Conservation (phyloP, 768 basidiomycete genomes). For the Lactifluus subvellereus region DNA sequence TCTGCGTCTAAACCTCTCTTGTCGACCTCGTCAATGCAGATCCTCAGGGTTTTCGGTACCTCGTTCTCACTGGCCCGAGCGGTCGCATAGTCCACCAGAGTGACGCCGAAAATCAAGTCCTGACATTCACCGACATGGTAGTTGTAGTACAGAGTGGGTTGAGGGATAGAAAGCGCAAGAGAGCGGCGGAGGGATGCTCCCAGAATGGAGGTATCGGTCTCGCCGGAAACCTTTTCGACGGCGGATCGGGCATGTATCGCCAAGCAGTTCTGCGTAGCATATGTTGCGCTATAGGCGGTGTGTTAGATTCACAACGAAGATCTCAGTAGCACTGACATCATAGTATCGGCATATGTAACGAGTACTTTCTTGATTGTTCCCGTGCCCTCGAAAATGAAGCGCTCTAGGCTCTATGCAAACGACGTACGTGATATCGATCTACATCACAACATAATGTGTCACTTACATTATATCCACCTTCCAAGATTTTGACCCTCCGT, state of each 20-base stretch:
- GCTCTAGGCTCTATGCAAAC: conserved; percentile 62
- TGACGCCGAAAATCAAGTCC: conserved; percentile 87
- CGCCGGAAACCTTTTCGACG: conserved; percentile 62
- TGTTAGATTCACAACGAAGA: conserved; percentile 1
- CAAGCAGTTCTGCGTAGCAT: conserved; percentile 67
- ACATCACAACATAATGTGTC: not conserved
- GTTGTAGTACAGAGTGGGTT: conserved; percentile 69
- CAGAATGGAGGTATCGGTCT: conserved; percentile 59
- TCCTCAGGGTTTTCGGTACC: conserved; percentile 71
- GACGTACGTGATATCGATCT: not conserved
- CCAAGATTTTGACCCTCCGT: conserved; percentile 72
- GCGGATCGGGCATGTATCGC: conserved; percentile 56
- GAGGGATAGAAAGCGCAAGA: conserved; percentile 59
- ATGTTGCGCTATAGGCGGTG: conserved; percentile 57
- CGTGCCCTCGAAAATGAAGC: conserved; percentile 70
- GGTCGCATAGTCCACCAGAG: conserved; percentile 83
- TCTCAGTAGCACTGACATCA: conserved; percentile 47
- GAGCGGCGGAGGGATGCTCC: conserved; percentile 53
- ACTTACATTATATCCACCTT: conserved; percentile 72
- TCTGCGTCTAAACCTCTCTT: conserved; percentile 69
- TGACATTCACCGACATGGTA: conserved; percentile 78
- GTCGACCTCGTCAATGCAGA: conserved; percentile 82
- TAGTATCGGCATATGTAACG: conserved; percentile 71
- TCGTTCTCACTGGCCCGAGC: conserved; percentile 67
- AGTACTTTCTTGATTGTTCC: conserved; percentile 56